phyloP scores from a whole-genome alignment of 805 yeast genomes.

The Yarrowia sp. region DNA sequence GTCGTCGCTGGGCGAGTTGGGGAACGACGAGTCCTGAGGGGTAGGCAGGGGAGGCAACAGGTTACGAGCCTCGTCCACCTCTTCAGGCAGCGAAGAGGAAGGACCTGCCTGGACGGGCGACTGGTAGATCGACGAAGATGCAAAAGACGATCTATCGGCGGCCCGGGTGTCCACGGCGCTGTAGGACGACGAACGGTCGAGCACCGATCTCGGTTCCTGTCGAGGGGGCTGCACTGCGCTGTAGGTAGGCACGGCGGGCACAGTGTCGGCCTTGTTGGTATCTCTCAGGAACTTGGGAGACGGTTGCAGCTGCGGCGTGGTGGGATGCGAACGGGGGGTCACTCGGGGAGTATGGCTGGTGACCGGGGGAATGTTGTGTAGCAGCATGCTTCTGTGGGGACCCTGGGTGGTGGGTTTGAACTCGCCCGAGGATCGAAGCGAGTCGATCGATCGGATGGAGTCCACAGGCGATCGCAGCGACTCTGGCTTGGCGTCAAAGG shows the following conservation, averaged over 20 bases:
- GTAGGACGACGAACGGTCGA: slow-evolving; percentile 19
- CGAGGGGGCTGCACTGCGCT: slow-evolving; percentile 1
- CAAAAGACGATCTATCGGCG: slow-evolving; percentile 22
- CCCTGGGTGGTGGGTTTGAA: slow-evolving; percentile 5
- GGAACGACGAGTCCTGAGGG: slow-evolving; percentile 25
- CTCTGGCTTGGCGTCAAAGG: slow-evolving; percentile 6
- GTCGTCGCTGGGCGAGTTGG: slow-evolving; percentile 23
- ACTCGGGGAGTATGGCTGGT: slow-evolving; percentile 9
- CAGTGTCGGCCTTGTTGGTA: slow-evolving; percentile 28
- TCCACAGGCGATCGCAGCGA: not conserved
- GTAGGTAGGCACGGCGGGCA: slow-evolving; percentile 14
- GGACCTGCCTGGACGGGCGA: slow-evolving; percentile 28
- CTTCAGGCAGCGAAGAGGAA: not conserved
- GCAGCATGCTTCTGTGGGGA: slow-evolving; percentile 21
- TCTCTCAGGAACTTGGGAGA: slow-evolving; percentile 34
- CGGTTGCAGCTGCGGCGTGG: slow-evolving; percentile 30
- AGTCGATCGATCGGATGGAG: slow-evolving; percentile 17
- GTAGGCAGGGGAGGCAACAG: slow-evolving; percentile 37
- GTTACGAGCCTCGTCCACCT: slow-evolving; percentile 35
- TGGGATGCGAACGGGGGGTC: slow-evolving; percentile 31
- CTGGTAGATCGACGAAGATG: slow-evolving; percentile 31
- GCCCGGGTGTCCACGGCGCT: slow-evolving; percentile 18
- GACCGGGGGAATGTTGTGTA: slow-evolving; percentile 14
- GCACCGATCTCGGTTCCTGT: not conserved
- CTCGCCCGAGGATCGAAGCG: slow-evolving; percentile 20